Conservation (phyloP, 768 basidiomycete species). For the Amanita jacksonii region DNA sequence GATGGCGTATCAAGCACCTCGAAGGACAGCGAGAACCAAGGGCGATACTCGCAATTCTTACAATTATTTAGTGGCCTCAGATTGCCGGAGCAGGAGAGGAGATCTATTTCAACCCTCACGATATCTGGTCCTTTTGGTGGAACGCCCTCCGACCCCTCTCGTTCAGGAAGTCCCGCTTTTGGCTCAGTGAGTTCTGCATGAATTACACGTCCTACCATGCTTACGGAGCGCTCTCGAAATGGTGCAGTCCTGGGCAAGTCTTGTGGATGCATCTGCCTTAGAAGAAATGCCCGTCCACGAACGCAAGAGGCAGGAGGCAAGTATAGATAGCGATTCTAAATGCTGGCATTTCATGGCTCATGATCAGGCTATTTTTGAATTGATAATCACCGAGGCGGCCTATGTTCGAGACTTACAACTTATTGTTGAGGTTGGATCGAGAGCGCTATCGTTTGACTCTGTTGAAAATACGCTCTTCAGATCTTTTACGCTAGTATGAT, state of each 20-base stretch:
- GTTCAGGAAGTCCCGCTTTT: conserved; percentile 53
- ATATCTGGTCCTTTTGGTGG: conserved; percentile 65
- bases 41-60: conserved; percentile 41
- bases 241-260: conserved; percentile 80
- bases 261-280: conserved; percentile 78
- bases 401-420: conserved; percentile 91
- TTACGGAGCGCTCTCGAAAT: conserved; percentile 5
- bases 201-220: neutral
- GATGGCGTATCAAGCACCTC: conserved; percentile 19
- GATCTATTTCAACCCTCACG: conserved; percentile 27
- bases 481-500: conserved; percentile 81
- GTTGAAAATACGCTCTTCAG: conserved; percentile 26
- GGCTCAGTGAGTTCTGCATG: conserved; percentile 55
- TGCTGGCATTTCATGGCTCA: neutral
- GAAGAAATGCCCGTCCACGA: conserved; percentile 73
- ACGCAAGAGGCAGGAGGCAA: conserved; percentile 80
- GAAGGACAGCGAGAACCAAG: conserved; percentile 22
- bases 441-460: neutral
- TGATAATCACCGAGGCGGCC: conserved; percentile 82
- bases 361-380: conserved; percentile 79
- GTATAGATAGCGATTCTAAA: conserved; percentile 6
- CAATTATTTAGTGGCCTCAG: conserved; percentile 49
- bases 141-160: conserved; percentile 20
- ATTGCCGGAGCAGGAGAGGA: conserved; percentile 44
- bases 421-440: conserved; percentile 65